A percentile compares a stretch with the other conserved stretches of the same genome.
Evolutionary conservation across 1,139 yeast species (phyloP).

Genomic region (Candida anutae): DNA sequence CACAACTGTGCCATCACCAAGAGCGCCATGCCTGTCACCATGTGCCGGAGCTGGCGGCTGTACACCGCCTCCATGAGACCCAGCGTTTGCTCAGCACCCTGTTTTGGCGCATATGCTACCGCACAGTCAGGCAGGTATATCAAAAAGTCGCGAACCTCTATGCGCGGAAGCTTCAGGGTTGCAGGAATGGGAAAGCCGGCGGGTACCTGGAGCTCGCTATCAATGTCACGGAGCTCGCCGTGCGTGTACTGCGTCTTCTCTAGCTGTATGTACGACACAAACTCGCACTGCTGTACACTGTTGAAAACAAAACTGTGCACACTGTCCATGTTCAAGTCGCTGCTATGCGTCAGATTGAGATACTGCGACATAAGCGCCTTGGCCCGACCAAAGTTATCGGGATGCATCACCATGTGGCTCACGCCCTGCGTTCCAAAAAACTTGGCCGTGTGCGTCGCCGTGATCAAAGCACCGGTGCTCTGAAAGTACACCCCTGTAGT

Average conservation of each 20-base stretch:
- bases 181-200: slow-evolving; percentile 62
- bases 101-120: slow-evolving; percentile 28
- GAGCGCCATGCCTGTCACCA: slow-evolving; percentile 39
- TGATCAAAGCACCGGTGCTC: slow-evolving; percentile 58
- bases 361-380: slow-evolving; percentile 29
- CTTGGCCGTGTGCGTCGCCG: slow-evolving; percentile 63
- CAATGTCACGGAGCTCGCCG: slow-evolving; percentile 52
- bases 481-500: slow-evolving; percentile 67
- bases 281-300: slow-evolving; percentile 59
- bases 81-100: too few species aligned
- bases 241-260: slow-evolving; percentile 48
- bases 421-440: slow-evolving; percentile 58
- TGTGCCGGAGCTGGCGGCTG: slow-evolving; percentile 32
- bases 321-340: slow-evolving; percentile 29
- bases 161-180: slow-evolving; percentile 37
- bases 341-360: slow-evolving; percentile 33
- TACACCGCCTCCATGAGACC: slow-evolving; percentile 55
- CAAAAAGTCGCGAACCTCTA: slow-evolving; percentile 48
- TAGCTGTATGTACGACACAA: slow-evolving; percentile 58
- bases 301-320: slow-evolving; percentile 28
- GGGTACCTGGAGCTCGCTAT: slow-evolving; percentile 64
- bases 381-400: slow-evolving; percentile 33
- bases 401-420: slow-evolving; percentile 48
- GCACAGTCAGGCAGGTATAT: slow-evolving; percentile 91
- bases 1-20: slow-evolving; percentile 30